Evolutionary conservation across 345 rosid genomes (phyloP).

Genomic region (Mallotus nudiflorus): DNA sequence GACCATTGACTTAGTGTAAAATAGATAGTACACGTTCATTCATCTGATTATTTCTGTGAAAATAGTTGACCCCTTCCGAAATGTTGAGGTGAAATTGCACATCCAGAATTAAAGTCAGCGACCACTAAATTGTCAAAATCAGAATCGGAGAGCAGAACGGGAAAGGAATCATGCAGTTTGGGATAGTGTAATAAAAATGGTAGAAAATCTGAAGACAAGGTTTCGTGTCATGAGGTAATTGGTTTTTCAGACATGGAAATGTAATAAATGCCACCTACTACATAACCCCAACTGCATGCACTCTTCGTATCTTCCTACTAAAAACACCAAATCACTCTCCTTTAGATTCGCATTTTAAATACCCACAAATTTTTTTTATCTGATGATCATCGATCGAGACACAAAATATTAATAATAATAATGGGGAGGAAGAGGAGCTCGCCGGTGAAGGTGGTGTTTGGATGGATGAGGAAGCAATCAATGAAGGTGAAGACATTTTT

Average conservation of each 20-base stretch:
- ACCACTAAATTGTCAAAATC: conserved; percentile 9
- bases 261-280: conserved; percentile 27
- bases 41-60: too few species aligned
- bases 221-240: conserved; percentile 20
- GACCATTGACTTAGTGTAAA: too few species aligned
- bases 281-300: conserved; percentile 38
- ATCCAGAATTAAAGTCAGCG: too few species aligned
- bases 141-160: conserved; percentile 1
- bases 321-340: conserved; percentile 32
- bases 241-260: conserved; percentile 12
- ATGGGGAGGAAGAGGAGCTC: conserved; percentile 69
- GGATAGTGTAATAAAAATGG: neutral
- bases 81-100: neutral
- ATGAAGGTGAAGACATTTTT: conserved; percentile 49
- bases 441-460: conserved; percentile 34
- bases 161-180: neutral
- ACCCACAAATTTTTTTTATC: too few species aligned
- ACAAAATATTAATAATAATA: neutral
- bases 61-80: too few species aligned
- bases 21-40: too few species aligned
- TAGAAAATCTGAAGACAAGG: neutral
- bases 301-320: conserved; percentile 48
- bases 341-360: neutral
- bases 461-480: conserved; percentile 52
- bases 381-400: too few species aligned